A percentile compares a stretch with the other conserved stretches of the same genome.
These are phyloP conservation scores for Thozetella sp. DNA, from an alignment of 495 filamentous ascomycete genomes.

Conservation along the genomic window DNA sequence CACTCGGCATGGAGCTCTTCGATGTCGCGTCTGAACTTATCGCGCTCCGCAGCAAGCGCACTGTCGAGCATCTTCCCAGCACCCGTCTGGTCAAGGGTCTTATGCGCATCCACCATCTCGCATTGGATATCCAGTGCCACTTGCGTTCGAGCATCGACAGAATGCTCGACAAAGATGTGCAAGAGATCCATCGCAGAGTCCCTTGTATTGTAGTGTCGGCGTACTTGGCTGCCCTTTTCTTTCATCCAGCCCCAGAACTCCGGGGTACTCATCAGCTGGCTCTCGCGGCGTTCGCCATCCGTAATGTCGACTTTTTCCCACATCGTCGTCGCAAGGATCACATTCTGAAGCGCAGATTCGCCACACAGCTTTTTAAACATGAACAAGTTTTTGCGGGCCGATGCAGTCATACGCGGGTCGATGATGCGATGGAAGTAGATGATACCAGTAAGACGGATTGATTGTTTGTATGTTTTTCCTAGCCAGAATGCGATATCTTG, in stretches of 20 bases:
- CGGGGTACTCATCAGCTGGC: slow-evolving; percentile 21
- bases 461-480: background rate
- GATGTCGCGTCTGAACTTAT: slow-evolving; percentile 16
- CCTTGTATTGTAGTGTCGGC: slow-evolving; percentile 22
- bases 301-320: slow-evolving; percentile 28
- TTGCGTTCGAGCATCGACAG: background rate
- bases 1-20: slow-evolving; percentile 11
- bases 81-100: slow-evolving; percentile 21
- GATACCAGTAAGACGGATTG: slow-evolving; percentile 21
- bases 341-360: slow-evolving; percentile 24
- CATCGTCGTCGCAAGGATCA: slow-evolving; percentile 41
- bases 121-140: slow-evolving; percentile 25
- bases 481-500: slow-evolving; percentile 30
- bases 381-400: slow-evolving; percentile 31
- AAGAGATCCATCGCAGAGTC: slow-evolving; percentile 21
- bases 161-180: background rate
- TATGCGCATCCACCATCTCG: slow-evolving; percentile 23
- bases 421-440: slow-evolving; percentile 48
- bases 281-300: slow-evolving; percentile 24
- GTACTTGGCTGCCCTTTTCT: slow-evolving; percentile 15
- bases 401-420: slow-evolving; percentile 33
- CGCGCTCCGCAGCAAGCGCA: slow-evolving; percentile 13
- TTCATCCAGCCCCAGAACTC: slow-evolving; percentile 41
- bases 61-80: slow-evolving; percentile 19
- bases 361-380: slow-evolving; percentile 48